Evolutionary conservation across 768 basidiomycete genomes (phyloP).

Genomic region (Cystofilobasidium ferigula): DNA sequence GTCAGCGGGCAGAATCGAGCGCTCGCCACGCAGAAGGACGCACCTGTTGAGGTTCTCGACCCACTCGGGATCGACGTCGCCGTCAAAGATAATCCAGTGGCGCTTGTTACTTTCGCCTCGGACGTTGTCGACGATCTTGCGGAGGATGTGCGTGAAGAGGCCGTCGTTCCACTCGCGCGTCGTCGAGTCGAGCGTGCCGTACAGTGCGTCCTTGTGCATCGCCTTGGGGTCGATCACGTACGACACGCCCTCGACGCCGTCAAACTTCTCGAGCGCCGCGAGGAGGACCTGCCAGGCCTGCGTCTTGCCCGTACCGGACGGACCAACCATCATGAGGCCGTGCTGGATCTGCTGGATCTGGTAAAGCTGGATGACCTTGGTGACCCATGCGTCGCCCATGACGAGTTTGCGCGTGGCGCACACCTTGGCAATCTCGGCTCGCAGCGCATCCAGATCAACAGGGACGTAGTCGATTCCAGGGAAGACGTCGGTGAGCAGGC

Average conservation of each 20-base stretch:
- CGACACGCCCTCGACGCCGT: constrained; percentile 80
- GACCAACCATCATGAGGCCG: constrained; percentile 99
- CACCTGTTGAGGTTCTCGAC: constrained; percentile 98
- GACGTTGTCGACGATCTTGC: constrained; percentile 97
- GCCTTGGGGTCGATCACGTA: constrained; percentile 99
- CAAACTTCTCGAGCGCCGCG: constrained; percentile 75
- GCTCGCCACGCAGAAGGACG: constrained; percentile 24
- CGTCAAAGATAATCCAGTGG: constrained; percentile 99
- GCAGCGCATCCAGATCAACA: constrained; percentile 72
- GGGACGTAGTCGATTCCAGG: constrained; percentile 86
- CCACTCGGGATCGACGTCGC: constrained; percentile 99
- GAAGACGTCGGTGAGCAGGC: constrained; percentile 91
- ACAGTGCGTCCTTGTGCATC: constrained; percentile 95
- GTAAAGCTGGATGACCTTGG: constrained; percentile 93
- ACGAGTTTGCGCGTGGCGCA: constrained; percentile 78
- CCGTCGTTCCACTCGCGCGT: constrained; percentile 99
- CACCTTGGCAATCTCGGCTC: constrained; percentile 73
- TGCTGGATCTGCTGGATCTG: constrained; percentile 99
- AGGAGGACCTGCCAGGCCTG: constrained; percentile 94
- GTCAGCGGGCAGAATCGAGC: not conserved
- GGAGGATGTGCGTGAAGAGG: constrained; percentile 89
- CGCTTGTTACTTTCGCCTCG: constrained; percentile 92
- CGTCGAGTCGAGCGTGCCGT: constrained; percentile 91
- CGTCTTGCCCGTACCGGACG: constrained; percentile 92
- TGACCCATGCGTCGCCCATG: constrained; percentile 76